Evolutionary conservation across 1,139 yeast genomes (phyloP), one percentile per base, ranked within the genome.

Genomic region (Magnusiomyces magnusii): DNA sequence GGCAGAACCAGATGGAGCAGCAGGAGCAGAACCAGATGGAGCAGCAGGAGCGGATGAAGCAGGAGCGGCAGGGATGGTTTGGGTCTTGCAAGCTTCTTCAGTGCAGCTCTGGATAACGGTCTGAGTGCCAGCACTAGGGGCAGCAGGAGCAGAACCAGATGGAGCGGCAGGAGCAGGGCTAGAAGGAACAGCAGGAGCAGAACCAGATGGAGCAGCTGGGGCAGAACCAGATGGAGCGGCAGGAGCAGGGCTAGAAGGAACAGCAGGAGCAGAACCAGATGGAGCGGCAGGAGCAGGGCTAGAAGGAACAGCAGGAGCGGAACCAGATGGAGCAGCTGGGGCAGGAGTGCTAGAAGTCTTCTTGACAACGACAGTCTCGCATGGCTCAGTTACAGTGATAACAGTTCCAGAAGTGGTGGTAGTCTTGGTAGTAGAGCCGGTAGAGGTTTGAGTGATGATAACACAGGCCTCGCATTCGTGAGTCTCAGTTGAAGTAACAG

Each of bases 371-470:
- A 50, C 42, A 5, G 53, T 50, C 17, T 13, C 42, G 25, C 53
- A 50, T 7, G 53, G 53, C 17, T 28, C 53, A 31, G 53, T 50
- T 2, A 50, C 53, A n/a, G 53, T 50, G 3, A 50, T 42, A 17
- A 42, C 31, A 28, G n/a, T n/a, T 2, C 23, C 34, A n/a, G 25
- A 19, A n/a, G 24, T n/a, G 7, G 34, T 28, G 31, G 42, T 31
- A 5, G 53, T 50, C 21, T 28, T 28, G 17, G 53, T 50, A 9
- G 53, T 50, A 9, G 31, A 21, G n/a, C 53, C 53, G 7, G 53
- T 50, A 31, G 39, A 25, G 3, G 42, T 31, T 15, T 19, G 10
- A 2, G 53, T 50, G 13, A 28, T 28, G 23, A 42, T 50, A 21
- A 50, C 42, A 28, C 53, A 50, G 13, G 31, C 53, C 10, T 28